phyloP scores from a whole-genome alignment of 2,329 filamentous ascomycete genomes.

The Harringtonia lauricola region DNA sequence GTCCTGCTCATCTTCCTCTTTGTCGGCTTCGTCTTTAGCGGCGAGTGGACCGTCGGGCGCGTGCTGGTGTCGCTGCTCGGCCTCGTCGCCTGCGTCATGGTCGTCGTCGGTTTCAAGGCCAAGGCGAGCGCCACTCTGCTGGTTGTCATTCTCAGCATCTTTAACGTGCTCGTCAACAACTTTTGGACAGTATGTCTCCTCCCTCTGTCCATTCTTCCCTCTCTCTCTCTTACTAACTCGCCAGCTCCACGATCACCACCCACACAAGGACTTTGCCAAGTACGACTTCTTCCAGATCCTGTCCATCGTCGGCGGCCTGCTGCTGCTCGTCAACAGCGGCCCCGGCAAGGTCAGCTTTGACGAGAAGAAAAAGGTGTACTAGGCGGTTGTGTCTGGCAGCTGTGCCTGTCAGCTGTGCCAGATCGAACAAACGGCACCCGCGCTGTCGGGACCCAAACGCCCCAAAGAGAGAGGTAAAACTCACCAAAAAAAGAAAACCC shows the following conservation, averaged over 20 bases:
- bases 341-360: constrained; percentile 96
- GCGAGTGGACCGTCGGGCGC: constrained; percentile 84
- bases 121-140: constrained; percentile 96
- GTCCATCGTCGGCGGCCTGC: constrained; percentile 91
- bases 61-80: constrained; percentile 76
- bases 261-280: constrained; percentile 99
- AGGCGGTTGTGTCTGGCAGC: constrained; percentile 18
- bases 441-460: too few species aligned
- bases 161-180: constrained; percentile 98
- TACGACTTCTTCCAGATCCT: constrained; percentile 99
- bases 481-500: not conserved
- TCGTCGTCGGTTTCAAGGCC: constrained; percentile 98
- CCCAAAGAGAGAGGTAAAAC: too few species aligned
- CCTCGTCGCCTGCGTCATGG: constrained; percentile 91
- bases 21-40: constrained; percentile 89
- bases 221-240: constrained; percentile 8
- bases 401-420: too few species aligned
- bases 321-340: constrained; percentile 96
- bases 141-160: constrained; percentile 88
- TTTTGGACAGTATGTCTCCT: constrained; percentile 83
- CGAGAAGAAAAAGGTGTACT: constrained; percentile 99
- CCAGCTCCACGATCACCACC: constrained; percentile 92
- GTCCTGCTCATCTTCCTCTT: constrained; percentile 97
- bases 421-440: too few species aligned
- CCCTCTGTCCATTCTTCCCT: not conserved